These are phyloP conservation scores for Juglanconis oblonga DNA, from an alignment of 2,329 filamentous ascomycete species.

Conservation along the genomic window DNA sequence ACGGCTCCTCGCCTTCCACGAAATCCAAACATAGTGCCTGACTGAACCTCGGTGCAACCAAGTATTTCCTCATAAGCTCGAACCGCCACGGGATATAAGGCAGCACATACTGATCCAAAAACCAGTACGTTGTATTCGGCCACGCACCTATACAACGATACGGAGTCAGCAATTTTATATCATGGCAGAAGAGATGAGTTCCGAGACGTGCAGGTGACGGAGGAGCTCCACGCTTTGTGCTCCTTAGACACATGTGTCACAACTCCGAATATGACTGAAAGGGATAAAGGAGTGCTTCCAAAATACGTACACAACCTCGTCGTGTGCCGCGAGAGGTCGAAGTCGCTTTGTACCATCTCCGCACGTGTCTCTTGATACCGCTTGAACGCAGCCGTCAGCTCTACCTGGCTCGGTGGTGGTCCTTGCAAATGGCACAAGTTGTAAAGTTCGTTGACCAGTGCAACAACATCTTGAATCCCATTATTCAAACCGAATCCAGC, in stretches of 20 bases:
- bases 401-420: not conserved
- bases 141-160: conserved; percentile 14
- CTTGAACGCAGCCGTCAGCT: conserved; percentile 6
- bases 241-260: too few species aligned
- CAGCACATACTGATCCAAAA: conserved; percentile 23
- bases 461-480: conserved; percentile 31
- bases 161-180: too few species aligned
- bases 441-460: conserved; percentile 27
- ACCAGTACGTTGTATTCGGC: conserved; percentile 24
- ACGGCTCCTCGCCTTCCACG: conserved; percentile 18
- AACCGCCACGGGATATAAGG: not conserved
- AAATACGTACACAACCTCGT: conserved; percentile 22
- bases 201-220: too few species aligned
- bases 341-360: conserved; percentile 17
- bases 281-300: too few species aligned
- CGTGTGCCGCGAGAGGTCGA: conserved; percentile 14
- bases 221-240: too few species aligned
- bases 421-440: not conserved
- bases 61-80: not conserved
- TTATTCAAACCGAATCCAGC: conserved; percentile 33
- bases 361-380: conserved; percentile 21
- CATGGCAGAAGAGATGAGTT: too few species aligned
- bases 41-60: conserved; percentile 14
- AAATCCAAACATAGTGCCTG: conserved; percentile 22
- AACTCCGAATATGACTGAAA: too few species aligned